Evolutionary conservation across 2,329 filamentous ascomycete genomes (phyloP).

Genomic region (Penicillium sp.): DNA sequence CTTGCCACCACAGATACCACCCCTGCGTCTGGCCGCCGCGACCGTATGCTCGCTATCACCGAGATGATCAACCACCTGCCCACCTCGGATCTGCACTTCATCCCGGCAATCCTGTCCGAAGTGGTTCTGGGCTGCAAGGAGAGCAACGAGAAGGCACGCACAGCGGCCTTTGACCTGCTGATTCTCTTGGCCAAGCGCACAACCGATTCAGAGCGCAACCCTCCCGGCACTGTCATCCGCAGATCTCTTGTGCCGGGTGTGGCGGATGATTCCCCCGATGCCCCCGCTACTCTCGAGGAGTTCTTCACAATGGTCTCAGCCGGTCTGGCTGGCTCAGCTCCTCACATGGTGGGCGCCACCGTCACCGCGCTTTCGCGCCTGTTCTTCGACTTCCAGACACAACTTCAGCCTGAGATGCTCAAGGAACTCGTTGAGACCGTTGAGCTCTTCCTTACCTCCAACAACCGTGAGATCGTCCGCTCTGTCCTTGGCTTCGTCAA

Average conservation of each 20-base stretch:
- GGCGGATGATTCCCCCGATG: constrained; percentile 74
- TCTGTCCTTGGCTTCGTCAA: constrained; percentile 96
- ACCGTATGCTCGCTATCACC: constrained; percentile 78
- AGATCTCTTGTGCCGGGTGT: constrained; percentile 87
- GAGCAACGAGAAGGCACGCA: constrained; percentile 91
- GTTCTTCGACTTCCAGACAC: constrained; percentile 81
- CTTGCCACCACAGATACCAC: constrained; percentile 79
- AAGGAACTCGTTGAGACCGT: constrained; percentile 89
- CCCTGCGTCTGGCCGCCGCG: constrained; percentile 79
- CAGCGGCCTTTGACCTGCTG: constrained; percentile 84
- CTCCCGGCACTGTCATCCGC: constrained; percentile 69
- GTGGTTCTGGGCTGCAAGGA: constrained; percentile 97
- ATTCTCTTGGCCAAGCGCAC: constrained; percentile 86
- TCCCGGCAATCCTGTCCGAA: constrained; percentile 86
- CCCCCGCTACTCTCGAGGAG: constrained; percentile 81
- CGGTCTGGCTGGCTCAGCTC: constrained; percentile 85
- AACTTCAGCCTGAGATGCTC: constrained; percentile 68
- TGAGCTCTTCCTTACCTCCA: constrained; percentile 92
- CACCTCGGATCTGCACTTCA: constrained; percentile 79
- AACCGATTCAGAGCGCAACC: constrained; percentile 58
- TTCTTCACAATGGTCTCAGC: constrained; percentile 98
- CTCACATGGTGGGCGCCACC: constrained; percentile 97
- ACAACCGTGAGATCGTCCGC: constrained; percentile 94
- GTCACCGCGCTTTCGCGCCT: constrained; percentile 93
- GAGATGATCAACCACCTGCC: constrained; percentile 79